phyloP scores from a whole-genome alignment of 768 basidiomycete genomes.

The Boletus subcaerulescens region DNA sequence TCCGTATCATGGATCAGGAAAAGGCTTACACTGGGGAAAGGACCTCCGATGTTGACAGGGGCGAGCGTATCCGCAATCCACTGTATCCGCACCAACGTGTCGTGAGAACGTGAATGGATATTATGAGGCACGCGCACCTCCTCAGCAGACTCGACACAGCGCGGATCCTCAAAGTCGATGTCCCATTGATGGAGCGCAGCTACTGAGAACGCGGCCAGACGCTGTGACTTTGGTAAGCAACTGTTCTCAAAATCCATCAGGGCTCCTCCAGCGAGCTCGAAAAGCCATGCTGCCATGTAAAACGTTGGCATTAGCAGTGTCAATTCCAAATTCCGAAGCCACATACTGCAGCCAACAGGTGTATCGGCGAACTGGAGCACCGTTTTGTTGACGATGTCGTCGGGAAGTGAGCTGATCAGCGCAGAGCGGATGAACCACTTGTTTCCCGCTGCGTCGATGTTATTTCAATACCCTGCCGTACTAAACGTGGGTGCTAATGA shows the following conservation, averaged over 20 bases:
- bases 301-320: neutral
- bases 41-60: conserved; percentile 72
- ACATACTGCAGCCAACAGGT: conserved; percentile 89
- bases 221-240: conserved; percentile 74
- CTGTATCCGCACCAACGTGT: conserved; percentile 31
- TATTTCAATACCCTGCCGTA: neutral
- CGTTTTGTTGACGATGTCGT: conserved; percentile 82
- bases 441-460: conserved; percentile 52
- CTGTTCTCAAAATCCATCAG: conserved; percentile 68
- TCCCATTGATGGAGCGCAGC: conserved; percentile 94
- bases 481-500: neutral
- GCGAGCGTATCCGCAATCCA: conserved; percentile 79
- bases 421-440: conserved; percentile 93
- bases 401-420: conserved; percentile 78
- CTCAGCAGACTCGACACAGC: conserved; percentile 81
- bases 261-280: conserved; percentile 85
- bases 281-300: conserved; percentile 73
- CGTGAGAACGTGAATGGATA: conserved; percentile 6
- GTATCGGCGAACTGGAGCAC: conserved; percentile 78
- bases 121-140: conserved; percentile 46
- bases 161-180: conserved; percentile 73
- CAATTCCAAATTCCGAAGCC: neutral
- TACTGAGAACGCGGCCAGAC: conserved; percentile 80
- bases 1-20: conserved; percentile 15
- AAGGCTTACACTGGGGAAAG: conserved; percentile 74